Base-by-base conservation (phyloP, 805 yeast species). In the Yamadazyma sp. region DNA sequence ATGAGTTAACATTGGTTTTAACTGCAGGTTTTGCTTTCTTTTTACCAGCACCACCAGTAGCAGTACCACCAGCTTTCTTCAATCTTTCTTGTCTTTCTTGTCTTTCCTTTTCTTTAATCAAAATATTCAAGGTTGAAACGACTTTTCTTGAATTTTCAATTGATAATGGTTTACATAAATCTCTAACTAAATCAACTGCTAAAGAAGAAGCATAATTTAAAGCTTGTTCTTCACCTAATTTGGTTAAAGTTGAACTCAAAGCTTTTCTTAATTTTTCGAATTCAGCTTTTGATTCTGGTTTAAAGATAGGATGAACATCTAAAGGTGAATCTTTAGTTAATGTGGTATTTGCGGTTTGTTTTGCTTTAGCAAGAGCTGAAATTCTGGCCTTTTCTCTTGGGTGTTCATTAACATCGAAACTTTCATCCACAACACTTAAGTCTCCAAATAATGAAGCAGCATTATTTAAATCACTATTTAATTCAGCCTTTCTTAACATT, bases 11-110 rank as follows among this genome's bases (percentile, higher is more conserved):
- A 43, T 66, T 77, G 34, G 84, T 69, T 57, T 81, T 82, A 29
- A 86, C 82, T 38, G 78, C 62, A 38, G 86, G 82, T 62, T 84
- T 83, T 39, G 87, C 96, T 78, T 89, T 91, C 78, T 84, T 83
- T 76, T 89, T 88, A 63, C 95, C 95, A 24, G 94, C 93, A 57
- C 96, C 96, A 51, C 94, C 94, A 16, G 86, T 76, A 25, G 91
- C 78, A 18, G 94, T 84, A 45, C 91, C 93, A 43, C 93, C 91
- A 36, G 86, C 73, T 57, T 80, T 82, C 49, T 83, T 76, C 52
- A 85, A 66, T 60, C 96, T 80, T 17, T 85, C 87, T 52, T 78
- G 85, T 70, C 97, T 86, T 66, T 91, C 98, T 36, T 82, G 83
- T 56, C 81, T 82, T 60, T 82, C 87, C 66, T 91, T 91, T 38